phyloP scores from a whole-genome alignment of 805 yeast species.

The Ogataea chonburiensis region DNA sequence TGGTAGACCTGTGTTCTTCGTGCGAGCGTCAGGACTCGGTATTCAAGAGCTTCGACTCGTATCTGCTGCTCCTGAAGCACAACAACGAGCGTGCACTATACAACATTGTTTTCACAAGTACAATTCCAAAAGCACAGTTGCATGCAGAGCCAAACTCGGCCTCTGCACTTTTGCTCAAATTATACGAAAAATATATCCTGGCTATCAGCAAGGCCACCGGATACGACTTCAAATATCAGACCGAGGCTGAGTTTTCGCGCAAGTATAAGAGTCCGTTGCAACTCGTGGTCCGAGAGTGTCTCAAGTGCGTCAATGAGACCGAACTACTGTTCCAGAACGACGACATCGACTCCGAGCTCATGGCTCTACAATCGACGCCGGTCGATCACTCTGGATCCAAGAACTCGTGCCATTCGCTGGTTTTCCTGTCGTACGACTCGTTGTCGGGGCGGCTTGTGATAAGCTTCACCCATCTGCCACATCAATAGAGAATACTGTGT shows the following conservation, averaged over 20 bases:
- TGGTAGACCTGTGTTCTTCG: slow-evolving; percentile 24
- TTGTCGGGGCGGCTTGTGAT: slow-evolving; percentile 29
- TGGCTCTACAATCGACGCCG: slow-evolving; percentile 25
- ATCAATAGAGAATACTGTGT: slow-evolving; percentile 10
- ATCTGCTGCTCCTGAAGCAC: slow-evolving; percentile 26
- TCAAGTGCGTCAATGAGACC: slow-evolving; percentile 24
- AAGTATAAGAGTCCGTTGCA: slow-evolving; percentile 11
- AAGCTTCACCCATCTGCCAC: slow-evolving; percentile 33
- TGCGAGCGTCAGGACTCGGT: slow-evolving; percentile 28
- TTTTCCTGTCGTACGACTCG: slow-evolving; percentile 29
- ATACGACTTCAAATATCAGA: slow-evolving; percentile 28
- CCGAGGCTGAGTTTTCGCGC: slow-evolving; percentile 17
- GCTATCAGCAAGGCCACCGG: slow-evolving; percentile 32
- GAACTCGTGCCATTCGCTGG: slow-evolving; percentile 27
- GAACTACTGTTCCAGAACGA: slow-evolving; percentile 21
- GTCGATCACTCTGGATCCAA: slow-evolving; percentile 9
- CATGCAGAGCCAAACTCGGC: slow-evolving; percentile 23
- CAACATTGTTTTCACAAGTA: slow-evolving; percentile 26
- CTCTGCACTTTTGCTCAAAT: slow-evolving; percentile 22
- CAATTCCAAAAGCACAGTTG: slow-evolving; percentile 21
- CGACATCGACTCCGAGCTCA: slow-evolving; percentile 24
- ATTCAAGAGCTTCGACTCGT: slow-evolving; percentile 25
- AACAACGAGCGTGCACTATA: slow-evolving; percentile 27
- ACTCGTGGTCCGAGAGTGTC: slow-evolving; percentile 21
- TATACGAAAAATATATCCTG: slow-evolving; percentile 31